Conservation (phyloP, 2,329 filamentous ascomycete species). For the Ophiostoma pallidulum region DNA sequence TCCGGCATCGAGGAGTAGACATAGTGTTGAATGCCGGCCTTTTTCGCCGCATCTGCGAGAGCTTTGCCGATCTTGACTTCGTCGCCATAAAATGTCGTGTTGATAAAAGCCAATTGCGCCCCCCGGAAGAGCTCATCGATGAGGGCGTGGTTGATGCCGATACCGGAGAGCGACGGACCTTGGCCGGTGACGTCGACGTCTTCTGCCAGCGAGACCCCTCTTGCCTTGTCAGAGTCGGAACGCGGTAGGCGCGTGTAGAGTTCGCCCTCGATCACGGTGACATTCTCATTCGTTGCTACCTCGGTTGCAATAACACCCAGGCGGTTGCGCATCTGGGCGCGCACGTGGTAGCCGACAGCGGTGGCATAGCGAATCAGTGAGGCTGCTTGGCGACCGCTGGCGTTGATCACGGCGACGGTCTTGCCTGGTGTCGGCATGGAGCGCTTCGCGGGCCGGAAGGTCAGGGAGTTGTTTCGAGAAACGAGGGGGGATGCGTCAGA, state of each 20-base stretch:
- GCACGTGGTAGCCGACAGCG: constrained; percentile 86
- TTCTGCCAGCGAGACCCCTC: constrained; percentile 7
- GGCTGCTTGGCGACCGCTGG: constrained; percentile 88
- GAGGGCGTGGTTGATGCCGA: constrained; percentile 61
- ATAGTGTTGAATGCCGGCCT: constrained; percentile 76
- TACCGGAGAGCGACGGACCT: constrained; percentile 47
- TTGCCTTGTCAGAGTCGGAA: constrained; percentile 37
- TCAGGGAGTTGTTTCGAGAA: constrained; percentile 51
- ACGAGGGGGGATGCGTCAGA: constrained; percentile 47
- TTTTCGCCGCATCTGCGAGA: constrained; percentile 81
- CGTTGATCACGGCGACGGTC: constrained; percentile 91
- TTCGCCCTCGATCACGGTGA: constrained; percentile 55
- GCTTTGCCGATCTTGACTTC: constrained; percentile 83
- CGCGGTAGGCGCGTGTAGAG: constrained; percentile 48
- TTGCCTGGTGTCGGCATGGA: constrained; percentile 55
- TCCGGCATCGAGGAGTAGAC: constrained; percentile 98
- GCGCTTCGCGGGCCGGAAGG: constrained; percentile 51
- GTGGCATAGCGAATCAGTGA: constrained; percentile 91
- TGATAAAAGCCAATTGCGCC: constrained; percentile 87
- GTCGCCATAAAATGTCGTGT: constrained; percentile 94
- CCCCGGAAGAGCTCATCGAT: constrained; percentile 73
- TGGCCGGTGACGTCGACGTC: constrained; percentile 57
- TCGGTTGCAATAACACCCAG: constrained; percentile 85
- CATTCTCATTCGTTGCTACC: constrained; percentile 68
- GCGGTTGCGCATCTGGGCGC: constrained; percentile 79